A percentile compares a stretch with the other conserved stretches of the same genome.
Conservation (phyloP, 495 filamentous ascomycete species). For the Penicillium bialowiezense region DNA sequence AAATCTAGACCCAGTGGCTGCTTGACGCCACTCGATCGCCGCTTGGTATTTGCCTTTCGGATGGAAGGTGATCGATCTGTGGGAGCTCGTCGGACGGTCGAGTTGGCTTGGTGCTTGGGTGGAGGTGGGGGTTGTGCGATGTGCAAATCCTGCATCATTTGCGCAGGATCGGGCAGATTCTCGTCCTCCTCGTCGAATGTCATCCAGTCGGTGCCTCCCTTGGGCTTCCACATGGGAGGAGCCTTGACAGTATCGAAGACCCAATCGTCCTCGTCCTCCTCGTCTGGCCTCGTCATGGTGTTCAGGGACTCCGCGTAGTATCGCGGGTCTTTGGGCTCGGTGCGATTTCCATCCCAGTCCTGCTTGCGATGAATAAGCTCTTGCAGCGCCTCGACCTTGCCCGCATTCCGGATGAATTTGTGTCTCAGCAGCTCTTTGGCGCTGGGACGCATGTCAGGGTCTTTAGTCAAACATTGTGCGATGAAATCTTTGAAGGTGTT, state of each 20-base stretch:
- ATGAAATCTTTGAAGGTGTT: conserved; percentile 93
- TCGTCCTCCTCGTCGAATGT: conserved; percentile 29
- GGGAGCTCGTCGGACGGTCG: conserved; percentile 54
- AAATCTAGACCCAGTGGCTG: conserved; percentile 79
- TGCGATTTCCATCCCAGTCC: conserved; percentile 67
- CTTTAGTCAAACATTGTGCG: conserved; percentile 82
- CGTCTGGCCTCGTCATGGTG: conserved; percentile 52
- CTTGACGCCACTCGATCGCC: conserved; percentile 58
- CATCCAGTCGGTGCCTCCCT: conserved; percentile 32
- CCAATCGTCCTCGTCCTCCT: conserved; percentile 82
- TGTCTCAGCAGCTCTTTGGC: conserved; percentile 90
- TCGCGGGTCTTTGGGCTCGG: conserved; percentile 58
- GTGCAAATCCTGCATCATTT: conserved; percentile 40
- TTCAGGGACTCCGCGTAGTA: conserved; percentile 90
- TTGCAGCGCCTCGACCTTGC: conserved; percentile 77
- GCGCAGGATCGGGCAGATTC: conserved; percentile 32
- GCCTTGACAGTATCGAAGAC: conserved; percentile 96
- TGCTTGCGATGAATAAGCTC: conserved; percentile 86
- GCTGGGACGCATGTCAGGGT: conserved; percentile 76
- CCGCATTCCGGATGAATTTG: conserved; percentile 80
- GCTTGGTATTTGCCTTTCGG: conserved; percentile 43
- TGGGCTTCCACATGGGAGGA: conserved; percentile 43
- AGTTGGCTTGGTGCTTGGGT: conserved; percentile 41
- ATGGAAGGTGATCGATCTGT: conserved; percentile 42
- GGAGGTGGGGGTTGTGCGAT: conserved; percentile 34